These are phyloP conservation scores for Jackrogersella multiformis DNA, from an alignment of 495 filamentous ascomycete species.

Conservation along the genomic window DNA sequence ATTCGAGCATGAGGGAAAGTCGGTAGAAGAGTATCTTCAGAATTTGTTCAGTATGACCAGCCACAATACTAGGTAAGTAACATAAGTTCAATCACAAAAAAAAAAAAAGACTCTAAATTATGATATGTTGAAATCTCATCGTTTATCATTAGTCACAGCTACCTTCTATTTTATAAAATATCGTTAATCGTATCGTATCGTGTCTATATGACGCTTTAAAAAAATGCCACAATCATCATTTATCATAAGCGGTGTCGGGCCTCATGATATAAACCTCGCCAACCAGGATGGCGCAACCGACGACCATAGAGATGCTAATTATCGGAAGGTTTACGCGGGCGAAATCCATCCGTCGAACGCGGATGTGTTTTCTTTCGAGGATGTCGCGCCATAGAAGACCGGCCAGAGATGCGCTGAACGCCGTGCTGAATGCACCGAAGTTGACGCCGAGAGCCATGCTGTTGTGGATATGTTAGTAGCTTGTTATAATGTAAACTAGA, in stretches of 20 bases:
- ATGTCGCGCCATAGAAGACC: conserved; percentile 75
- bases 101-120: not conserved
- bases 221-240: conserved; percentile 14
- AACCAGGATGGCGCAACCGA: conserved; percentile 66
- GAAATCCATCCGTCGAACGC: conserved; percentile 66
- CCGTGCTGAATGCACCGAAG: conserved; percentile 72
- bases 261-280: conserved; percentile 67
- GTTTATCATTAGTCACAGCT: conserved; percentile 19
- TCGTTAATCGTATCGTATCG: conserved; percentile 23
- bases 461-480: conserved; percentile 9
- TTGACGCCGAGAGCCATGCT: conserved; percentile 75
- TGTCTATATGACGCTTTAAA: conserved; percentile 20
- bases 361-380: conserved; percentile 68
- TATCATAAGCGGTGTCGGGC: conserved; percentile 38
- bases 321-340: conserved; percentile 71
- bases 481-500: not conserved
- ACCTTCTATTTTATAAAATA: conserved; percentile 1
- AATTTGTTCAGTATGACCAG: too few species aligned
- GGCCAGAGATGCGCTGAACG: conserved; percentile 72
- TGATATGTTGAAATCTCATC: not conserved
- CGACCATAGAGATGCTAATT: conserved; percentile 70
- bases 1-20: not conserved
- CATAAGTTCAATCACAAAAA: not conserved
- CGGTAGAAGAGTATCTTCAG: too few species aligned
- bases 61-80: not conserved